These are phyloP conservation scores for Mycena epipterygia DNA, from an alignment of 768 basidiomycete species.

Conservation along the genomic window DNA sequence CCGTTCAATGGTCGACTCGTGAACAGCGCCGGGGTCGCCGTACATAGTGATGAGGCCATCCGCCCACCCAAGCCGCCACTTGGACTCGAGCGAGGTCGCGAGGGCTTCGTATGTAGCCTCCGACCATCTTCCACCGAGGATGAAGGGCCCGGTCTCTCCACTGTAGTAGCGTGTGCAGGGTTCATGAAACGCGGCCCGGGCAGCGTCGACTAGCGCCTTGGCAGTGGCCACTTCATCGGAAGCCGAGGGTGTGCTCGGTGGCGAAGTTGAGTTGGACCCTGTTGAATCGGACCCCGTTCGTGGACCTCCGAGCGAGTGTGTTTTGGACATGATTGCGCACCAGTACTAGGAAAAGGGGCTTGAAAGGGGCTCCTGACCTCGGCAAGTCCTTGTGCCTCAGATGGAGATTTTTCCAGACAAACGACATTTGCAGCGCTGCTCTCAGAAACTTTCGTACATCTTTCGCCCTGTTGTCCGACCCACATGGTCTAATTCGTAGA, in stretches of 20 bases:
- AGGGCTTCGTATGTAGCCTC: neutral
- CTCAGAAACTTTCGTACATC: constrained; percentile 12
- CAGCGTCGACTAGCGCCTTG: neutral
- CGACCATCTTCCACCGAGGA: neutral
- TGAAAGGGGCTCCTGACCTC: too few species aligned
- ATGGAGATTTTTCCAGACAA: too few species aligned
- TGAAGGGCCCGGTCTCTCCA: neutral
- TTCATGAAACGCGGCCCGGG: neutral
- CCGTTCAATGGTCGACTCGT: neutral
- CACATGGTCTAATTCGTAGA: neutral
- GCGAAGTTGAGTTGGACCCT: too few species aligned
- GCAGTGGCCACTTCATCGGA: neutral
- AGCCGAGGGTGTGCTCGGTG: neutral
- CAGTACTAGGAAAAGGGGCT: too few species aligned
- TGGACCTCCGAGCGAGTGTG: too few species aligned
- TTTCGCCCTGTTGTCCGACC: neutral
- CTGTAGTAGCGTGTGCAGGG: neutral
- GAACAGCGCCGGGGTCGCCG: neutral
- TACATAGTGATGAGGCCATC: neutral
- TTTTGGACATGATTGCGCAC: too few species aligned
- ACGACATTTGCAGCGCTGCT: neutral
- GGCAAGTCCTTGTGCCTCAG: too few species aligned
- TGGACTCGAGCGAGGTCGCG: neutral
- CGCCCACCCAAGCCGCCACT: neutral
- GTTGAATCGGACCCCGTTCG: too few species aligned